Conservation (phyloP, 441 rosid genomes). For the Biscutella laevigata region DNA sequence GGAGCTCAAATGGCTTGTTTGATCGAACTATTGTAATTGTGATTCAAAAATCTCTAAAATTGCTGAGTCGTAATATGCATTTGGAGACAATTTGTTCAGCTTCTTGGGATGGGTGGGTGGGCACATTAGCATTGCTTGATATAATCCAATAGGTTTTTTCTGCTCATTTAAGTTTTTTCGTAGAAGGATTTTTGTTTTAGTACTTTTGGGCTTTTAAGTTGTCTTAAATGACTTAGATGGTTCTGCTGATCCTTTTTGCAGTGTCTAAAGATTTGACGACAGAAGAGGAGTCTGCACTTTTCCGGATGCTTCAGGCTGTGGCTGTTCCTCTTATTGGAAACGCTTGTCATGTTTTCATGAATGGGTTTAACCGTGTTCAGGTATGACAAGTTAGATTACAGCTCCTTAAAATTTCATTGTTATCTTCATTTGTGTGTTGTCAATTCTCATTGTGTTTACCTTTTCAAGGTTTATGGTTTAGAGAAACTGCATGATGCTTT, state of each 20-base stretch:
- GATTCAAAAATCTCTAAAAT: too few species aligned
- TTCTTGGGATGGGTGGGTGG: too few species aligned
- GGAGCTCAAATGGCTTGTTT: neutral
- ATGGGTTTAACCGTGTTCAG: conserved; percentile 87
- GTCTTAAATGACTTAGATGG: too few species aligned
- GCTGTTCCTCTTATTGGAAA: conserved; percentile 86
- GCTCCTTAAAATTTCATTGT: neutral
- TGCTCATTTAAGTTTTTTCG: too few species aligned
- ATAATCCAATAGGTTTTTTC: too few species aligned
- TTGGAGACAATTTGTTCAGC: too few species aligned
- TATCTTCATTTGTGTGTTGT: neutral
- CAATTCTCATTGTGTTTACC: neutral
- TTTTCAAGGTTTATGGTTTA: conserved; percentile 68
- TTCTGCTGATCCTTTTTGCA: too few species aligned
- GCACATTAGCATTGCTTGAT: too few species aligned
- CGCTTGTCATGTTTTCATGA: conserved; percentile 91
- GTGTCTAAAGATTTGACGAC: conserved; percentile 58
- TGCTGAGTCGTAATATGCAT: too few species aligned
- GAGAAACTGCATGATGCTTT: conserved; percentile 83
- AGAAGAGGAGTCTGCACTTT: conserved; percentile 63
- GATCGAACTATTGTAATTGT: neutral
- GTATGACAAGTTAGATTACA: conserved; percentile 22
- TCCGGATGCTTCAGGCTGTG: conserved; percentile 66
- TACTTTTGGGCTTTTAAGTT: too few species aligned
- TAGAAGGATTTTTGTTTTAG: too few species aligned